phyloP scores from a whole-genome alignment of 1,284 basidiomycete species.

The Moniliella sp. region DNA sequence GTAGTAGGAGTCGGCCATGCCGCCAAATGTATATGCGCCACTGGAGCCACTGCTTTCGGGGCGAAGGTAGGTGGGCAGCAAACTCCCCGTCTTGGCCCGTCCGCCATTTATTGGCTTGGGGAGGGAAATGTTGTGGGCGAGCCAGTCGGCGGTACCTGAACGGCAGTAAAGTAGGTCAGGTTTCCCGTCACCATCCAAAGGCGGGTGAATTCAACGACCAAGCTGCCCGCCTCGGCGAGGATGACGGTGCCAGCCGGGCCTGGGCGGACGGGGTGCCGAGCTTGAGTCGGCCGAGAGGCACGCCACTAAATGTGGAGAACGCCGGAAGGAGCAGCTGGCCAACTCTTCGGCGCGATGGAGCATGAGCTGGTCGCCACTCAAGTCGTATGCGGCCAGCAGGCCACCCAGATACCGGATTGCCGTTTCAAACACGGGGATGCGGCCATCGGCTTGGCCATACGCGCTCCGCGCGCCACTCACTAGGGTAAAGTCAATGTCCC shows the following conservation, averaged over 20 bases:
- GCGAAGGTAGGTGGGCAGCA: constrained; percentile 33
- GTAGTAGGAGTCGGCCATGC: constrained; percentile 38
- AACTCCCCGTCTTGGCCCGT: constrained; percentile 23
- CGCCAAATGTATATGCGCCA: constrained; percentile 37
- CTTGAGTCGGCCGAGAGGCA: constrained; percentile 34
- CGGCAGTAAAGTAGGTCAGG: constrained; percentile 38
- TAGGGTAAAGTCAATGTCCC: constrained; percentile 43
- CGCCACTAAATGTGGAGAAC: constrained; percentile 38
- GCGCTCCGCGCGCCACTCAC: constrained; percentile 24
- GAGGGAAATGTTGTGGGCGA: constrained; percentile 36
- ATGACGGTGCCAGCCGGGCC: constrained; percentile 3
- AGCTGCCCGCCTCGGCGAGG: constrained; percentile 37
- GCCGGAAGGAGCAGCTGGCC: constrained; percentile 46
- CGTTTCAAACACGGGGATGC: constrained; percentile 56
- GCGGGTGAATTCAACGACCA: constrained; percentile 40
- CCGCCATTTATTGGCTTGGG: no score
- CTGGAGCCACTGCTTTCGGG: constrained; percentile 19
- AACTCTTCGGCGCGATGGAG: constrained; percentile 46
- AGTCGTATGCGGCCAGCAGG: constrained; percentile 57
- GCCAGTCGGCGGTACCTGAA: constrained; percentile 39
- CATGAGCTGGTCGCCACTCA: constrained; percentile 42
- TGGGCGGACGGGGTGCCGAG: constrained; percentile 1
- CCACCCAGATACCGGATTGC: constrained; percentile 74
- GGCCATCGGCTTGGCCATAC: constrained; percentile 26
- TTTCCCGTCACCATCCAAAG: constrained; percentile 39